These are phyloP conservation scores for Arachis stenosperma DNA, from an alignment of 306 rosid species.

Conservation along the genomic window DNA sequence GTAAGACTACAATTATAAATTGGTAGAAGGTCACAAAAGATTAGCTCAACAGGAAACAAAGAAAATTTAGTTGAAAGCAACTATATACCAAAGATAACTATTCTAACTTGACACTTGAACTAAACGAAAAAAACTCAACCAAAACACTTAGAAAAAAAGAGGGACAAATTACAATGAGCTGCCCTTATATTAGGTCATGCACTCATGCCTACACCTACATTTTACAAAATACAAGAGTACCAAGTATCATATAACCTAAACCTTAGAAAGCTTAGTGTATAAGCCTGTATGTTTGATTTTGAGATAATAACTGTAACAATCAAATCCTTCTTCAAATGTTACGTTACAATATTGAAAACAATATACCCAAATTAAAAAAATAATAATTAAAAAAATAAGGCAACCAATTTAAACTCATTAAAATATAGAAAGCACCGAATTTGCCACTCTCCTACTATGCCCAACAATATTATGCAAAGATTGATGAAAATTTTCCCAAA, in stretches of 20 bases:
- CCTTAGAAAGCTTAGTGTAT: no score
- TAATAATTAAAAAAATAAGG: no score
- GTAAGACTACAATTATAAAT: not conserved
- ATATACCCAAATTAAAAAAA: no score
- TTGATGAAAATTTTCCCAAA: not conserved
- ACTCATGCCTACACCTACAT: no score
- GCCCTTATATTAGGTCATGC: no score
- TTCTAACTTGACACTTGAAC: not conserved
- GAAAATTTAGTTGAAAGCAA: not conserved
- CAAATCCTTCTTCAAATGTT: not conserved
- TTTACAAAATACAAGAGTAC: no score
- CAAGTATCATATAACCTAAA: no score
- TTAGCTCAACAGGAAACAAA: not conserved
- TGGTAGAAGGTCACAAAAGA: not conserved
- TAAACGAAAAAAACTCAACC: not conserved
- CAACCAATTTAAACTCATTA: not conserved
- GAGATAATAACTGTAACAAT: no score
- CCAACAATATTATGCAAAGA: constrained; percentile 17
- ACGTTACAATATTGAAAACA: not conserved
- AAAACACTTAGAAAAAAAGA: not conserved
- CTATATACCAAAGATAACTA: not conserved
- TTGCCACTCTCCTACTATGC: constrained; percentile 6
- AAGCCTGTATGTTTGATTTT: no score
- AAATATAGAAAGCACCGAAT: not conserved
- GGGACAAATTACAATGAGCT: no score